Evolutionary conservation across 2,329 filamentous ascomycete species (phyloP), one percentile per base, ranked within the genome.

Genomic region (Hawksworthiomyces lignivorus): DNA sequence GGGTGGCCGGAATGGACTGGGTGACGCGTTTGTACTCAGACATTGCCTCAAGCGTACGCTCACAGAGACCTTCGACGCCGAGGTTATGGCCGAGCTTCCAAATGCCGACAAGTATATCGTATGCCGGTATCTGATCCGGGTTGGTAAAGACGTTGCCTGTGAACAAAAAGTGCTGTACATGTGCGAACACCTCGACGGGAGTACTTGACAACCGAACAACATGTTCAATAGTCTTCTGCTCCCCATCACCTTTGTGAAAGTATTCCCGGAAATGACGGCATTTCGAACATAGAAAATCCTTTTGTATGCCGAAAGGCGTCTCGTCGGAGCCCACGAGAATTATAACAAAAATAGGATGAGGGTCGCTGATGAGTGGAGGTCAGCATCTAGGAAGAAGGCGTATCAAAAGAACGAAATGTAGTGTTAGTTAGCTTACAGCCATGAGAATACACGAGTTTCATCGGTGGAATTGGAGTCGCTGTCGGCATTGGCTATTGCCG

Each of bases 11-110:
- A 32, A 81, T 80, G 15, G 64, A 61, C 38, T 68, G 62, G 0
- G 75, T 79, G 21, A 67, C 50, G 11, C 67, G 67, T 24, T 75
- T 65, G 46, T 68, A 72, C 46, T 79, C 73, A 14, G 63, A 56
- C 77, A 82, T 80, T 31, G 70, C 68, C 27, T 73, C 70, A 4
- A 81, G 68, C 1, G 69, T 68, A 40, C 68, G 67, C 21, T 76
- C 70, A 44, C 74, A 78, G 18, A 80, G 68, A 1, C 73, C 74
- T 2, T 69, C 63, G 33, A 80, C 68, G 29, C 61, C 66, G 10
- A 78, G 62, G 34, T 68, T 58, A 44, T 73, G 55, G 17, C 70
- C 75, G 7, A 77, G 60, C 49, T 77, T 76, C 74, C 75, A 80
- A 7, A 75, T 61, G 1, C 64, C 64, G 27, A 79, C 70, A 8